Evolutionary conservation across 192 early-diverging fungal species (phyloP).

Genomic region (Piromyces finnis): DNA sequence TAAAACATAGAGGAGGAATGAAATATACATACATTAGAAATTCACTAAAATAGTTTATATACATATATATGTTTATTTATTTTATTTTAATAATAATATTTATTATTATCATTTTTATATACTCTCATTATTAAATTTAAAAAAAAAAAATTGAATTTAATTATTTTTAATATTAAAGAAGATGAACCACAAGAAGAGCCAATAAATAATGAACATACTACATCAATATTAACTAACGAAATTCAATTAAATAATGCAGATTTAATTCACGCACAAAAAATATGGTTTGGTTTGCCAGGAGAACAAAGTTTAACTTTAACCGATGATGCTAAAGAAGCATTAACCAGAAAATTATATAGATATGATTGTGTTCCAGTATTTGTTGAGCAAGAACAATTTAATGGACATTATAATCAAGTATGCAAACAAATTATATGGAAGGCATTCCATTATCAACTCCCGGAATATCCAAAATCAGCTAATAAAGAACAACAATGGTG

Average conservation of each 20-base stretch:
- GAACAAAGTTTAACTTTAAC: constrained; percentile 50
- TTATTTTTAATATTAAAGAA: neutral
- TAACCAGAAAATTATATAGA: constrained; percentile 40
- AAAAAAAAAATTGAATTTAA: no score
- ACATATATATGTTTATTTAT: neutral
- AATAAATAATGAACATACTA: neutral
- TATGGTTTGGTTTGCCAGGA: constrained; percentile 45
- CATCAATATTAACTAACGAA: neutral
- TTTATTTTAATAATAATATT: neutral
- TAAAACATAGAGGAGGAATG: constrained; percentile 20
- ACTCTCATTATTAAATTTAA: no score
- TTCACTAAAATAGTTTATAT: no score
- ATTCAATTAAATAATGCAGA: neutral
- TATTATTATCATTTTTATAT: no score
- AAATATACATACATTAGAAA: no score
- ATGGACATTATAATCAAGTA: constrained; percentile 83
- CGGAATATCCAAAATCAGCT: constrained; percentile 66
- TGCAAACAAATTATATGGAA: constrained; percentile 97
- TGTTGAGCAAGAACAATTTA: constrained; percentile 57
- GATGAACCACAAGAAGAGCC: neutral
- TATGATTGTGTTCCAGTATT: constrained; percentile 63
- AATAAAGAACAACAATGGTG: constrained; percentile 58
- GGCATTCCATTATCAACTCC: constrained; percentile 87
- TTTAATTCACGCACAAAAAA: neutral
- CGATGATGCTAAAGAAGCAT: constrained; percentile 31